These are phyloP conservation scores for Phytophthora fragariaefolia DNA, from an alignment of 352 stramenopile genomes.

Conservation along the genomic window DNA sequence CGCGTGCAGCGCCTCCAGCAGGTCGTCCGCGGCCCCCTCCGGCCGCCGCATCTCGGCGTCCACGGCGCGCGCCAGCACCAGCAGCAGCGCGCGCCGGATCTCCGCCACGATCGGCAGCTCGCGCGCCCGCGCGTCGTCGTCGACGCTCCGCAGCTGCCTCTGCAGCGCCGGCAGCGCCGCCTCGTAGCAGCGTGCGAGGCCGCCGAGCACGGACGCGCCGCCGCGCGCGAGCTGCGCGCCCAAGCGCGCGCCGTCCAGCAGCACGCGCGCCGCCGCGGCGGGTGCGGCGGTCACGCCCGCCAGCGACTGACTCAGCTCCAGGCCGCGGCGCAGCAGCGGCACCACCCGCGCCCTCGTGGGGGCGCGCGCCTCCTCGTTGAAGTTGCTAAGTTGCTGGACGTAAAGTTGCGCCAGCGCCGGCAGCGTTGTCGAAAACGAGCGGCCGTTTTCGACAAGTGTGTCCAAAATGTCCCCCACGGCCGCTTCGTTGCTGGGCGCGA, in stretches of 20 bases:
- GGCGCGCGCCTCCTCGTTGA: conserved; percentile 27
- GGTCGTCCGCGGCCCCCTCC: conserved; percentile 39
- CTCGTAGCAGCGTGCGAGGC: conserved; percentile 68
- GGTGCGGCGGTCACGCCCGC: conserved; percentile 32
- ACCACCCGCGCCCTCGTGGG: conserved; percentile 46
- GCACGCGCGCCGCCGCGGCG: conserved; percentile 30
- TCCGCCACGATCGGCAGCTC: conserved; percentile 53
- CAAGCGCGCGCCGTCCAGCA: conserved; percentile 43
- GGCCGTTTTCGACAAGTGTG: conserved; percentile 22
- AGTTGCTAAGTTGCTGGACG: conserved; percentile 50
- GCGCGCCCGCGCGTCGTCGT: conserved; percentile 41
- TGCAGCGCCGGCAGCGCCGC: conserved; percentile 56
- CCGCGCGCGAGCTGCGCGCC: conserved; percentile 35
- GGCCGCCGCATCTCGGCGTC: conserved; percentile 44
- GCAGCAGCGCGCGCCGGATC: conserved; percentile 50
- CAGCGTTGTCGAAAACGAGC: conserved; percentile 31
- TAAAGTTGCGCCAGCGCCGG: conserved; percentile 44
- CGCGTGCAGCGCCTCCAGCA: conserved; percentile 68
- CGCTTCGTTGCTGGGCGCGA: conserved; percentile 41
- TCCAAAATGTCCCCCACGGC: conserved; percentile 40
- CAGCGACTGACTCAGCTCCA: conserved; percentile 55
- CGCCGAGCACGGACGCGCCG: conserved; percentile 49
- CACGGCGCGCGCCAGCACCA: conserved; percentile 39
- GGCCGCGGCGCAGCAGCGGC: conserved; percentile 47
- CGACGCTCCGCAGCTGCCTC: conserved; percentile 46